Evolutionary conservation across 2,329 filamentous ascomycete genomes (phyloP).

Genomic region (Pseudocercospora macadamiae): DNA sequence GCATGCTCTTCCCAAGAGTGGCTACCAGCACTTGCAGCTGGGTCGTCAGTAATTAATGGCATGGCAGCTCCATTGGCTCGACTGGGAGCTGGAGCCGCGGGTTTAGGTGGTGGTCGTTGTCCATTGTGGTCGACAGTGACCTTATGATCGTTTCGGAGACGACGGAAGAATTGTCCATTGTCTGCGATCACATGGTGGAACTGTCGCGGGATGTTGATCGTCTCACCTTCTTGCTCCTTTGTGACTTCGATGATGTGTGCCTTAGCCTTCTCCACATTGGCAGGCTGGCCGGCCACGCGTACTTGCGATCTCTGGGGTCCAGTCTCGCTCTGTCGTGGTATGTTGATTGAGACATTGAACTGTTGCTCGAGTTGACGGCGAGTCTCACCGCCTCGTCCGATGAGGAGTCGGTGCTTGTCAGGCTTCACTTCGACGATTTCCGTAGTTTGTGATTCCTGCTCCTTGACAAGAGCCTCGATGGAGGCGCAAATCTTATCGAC

Average conservation of each 20-base stretch:
- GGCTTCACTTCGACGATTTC: constrained; percentile 79
- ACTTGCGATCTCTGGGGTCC: constrained; percentile 79
- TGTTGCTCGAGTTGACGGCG: constrained; percentile 83
- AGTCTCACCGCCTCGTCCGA: constrained; percentile 87
- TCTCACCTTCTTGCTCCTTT: constrained; percentile 87
- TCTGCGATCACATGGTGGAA: constrained; percentile 85
- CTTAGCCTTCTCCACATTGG: constrained; percentile 82
- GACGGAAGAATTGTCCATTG: constrained; percentile 91
- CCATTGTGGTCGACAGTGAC: constrained; percentile 92
- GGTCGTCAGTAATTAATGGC: constrained; percentile 91
- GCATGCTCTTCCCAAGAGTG: constrained; percentile 86
- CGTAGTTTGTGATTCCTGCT: constrained; percentile 80
- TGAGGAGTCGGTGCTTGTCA: constrained; percentile 87
- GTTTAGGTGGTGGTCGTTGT: constrained; percentile 72
- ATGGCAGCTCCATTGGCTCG: constrained; percentile 61
- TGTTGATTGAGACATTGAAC: constrained; percentile 84
- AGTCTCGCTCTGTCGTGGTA: constrained; percentile 72
- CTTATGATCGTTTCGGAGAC: constrained; percentile 79
- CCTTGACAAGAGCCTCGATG: constrained; percentile 79
- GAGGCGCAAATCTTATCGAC: constrained; percentile 86
- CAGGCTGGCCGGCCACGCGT: constrained; percentile 79
- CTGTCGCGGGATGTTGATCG: constrained; percentile 77
- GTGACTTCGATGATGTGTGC: constrained; percentile 77
- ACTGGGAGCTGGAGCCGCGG: constrained; percentile 51
- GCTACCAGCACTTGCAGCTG: constrained; percentile 58